Evolutionary conservation across 2,329 filamentous ascomycete species (phyloP).

Genomic region (Ciborinia camelliae): DNA sequence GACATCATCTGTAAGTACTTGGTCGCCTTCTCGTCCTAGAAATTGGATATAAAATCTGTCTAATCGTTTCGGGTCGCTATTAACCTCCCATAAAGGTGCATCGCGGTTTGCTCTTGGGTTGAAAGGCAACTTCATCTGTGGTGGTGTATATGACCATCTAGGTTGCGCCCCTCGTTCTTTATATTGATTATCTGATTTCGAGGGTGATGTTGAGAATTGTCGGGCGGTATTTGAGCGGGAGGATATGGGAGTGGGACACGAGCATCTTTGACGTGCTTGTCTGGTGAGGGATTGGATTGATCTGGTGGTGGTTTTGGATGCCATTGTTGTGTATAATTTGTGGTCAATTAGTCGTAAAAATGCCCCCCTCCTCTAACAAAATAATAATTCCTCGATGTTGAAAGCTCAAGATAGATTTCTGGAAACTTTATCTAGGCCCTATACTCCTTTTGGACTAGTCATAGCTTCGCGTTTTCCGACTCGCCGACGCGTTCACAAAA

Average conservation of each 20-base stretch:
- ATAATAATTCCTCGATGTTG: slow-evolving; percentile 17
- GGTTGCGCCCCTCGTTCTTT: slow-evolving; percentile 44
- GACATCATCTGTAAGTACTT: slow-evolving; percentile 78
- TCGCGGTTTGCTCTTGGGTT: slow-evolving; percentile 47
- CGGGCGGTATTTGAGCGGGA: slow-evolving; percentile 24
- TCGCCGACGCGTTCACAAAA: slow-evolving; percentile 23
- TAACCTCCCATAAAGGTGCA: slow-evolving; percentile 60
- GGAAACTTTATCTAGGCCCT: slow-evolving; percentile 21
- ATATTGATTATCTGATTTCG: slow-evolving; percentile 34
- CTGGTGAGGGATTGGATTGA: slow-evolving; percentile 40
- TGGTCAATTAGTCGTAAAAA: slow-evolving; percentile 9
- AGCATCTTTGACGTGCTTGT: slow-evolving; percentile 30
- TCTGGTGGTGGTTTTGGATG: slow-evolving; percentile 46
- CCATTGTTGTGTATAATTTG: slow-evolving; percentile 39
- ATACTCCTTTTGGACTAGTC: slow-evolving; percentile 8
- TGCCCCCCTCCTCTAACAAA: slow-evolving; percentile 12
- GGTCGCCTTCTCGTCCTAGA: slow-evolving; percentile 68
- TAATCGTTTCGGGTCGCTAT: slow-evolving; percentile 68
- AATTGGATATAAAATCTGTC: slow-evolving; percentile 76
- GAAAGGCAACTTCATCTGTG: slow-evolving; percentile 67
- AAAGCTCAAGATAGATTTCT: slow-evolving; percentile 20
- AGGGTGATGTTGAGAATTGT: slow-evolving; percentile 31
- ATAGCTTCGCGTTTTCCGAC: slow-evolving; percentile 20
- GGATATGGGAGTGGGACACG: slow-evolving; percentile 27
- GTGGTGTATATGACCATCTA: slow-evolving; percentile 69